phyloP scores from a whole-genome alignment of 2,329 filamentous ascomycete species.

The Rutstroemia sp. region DNA sequence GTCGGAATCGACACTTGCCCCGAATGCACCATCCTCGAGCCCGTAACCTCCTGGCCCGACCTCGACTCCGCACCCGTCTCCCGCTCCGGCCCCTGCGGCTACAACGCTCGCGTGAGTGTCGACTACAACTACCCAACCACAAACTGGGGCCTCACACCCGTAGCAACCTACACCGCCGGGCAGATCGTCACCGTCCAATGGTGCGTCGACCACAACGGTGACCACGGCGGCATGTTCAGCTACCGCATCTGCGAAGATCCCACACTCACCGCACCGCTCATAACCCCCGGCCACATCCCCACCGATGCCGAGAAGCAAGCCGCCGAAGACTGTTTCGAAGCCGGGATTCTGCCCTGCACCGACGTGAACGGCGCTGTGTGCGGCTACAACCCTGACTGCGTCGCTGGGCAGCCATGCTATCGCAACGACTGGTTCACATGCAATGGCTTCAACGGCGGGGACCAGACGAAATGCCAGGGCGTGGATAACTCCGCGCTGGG shows the following conservation, averaged over 20 bases:
- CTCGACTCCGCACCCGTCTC: conserved; percentile 38
- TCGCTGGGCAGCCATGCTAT: conserved; percentile 36
- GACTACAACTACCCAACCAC: conserved; percentile 27
- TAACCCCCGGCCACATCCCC: conserved; percentile 40
- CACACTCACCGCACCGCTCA: conserved; percentile 41
- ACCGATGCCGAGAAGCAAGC: conserved; percentile 45
- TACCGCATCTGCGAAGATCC: conserved; percentile 48
- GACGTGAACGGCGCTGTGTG: conserved; percentile 44
- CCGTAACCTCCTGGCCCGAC: conserved; percentile 43
- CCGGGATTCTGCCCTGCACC: conserved; percentile 40
- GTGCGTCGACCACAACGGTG: conserved; percentile 50
- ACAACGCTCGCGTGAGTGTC: conserved; percentile 44
- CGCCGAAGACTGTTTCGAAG: conserved; percentile 45
- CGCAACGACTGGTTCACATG: conserved; percentile 50
- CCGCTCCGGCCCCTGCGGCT: conserved; percentile 44
- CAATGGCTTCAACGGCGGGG: conserved; percentile 38
- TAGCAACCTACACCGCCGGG: conserved; percentile 39
- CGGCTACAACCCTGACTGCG: conserved; percentile 41
- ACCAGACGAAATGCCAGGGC: not conserved
- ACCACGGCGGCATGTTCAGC: conserved; percentile 49
- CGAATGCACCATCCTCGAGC: conserved; percentile 47
- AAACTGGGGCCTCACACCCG: conserved; percentile 36
- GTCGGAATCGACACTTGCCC: conserved; percentile 42
- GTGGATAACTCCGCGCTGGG: not conserved
- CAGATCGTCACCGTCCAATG: conserved; percentile 43